phyloP scores from a whole-genome alignment of 1,284 basidiomycete species.

The Trametes polyzona region DNA sequence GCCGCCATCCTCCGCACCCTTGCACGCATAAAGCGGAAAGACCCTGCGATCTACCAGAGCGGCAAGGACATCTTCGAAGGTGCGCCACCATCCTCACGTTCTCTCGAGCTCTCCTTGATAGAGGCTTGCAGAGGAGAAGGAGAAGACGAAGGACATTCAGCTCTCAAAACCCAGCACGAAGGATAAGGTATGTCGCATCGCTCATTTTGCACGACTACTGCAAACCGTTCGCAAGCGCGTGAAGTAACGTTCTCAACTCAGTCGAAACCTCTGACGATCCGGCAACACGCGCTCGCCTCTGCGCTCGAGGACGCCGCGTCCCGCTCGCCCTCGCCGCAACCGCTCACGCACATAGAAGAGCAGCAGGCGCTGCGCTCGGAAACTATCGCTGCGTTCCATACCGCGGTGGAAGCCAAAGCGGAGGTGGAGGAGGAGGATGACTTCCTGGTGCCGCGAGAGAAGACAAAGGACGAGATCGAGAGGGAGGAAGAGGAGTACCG shows the following conservation, averaged over 20 bases:
- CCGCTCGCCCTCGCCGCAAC: constrained; percentile 57
- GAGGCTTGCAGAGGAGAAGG: constrained; percentile 61
- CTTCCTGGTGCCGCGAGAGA: constrained; percentile 75
- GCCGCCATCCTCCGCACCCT: constrained; percentile 94
- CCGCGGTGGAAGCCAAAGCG: constrained; percentile 45
- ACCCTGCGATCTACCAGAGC: constrained; percentile 83
- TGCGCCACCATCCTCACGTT: constrained; percentile 36
- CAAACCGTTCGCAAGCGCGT: constrained; percentile 8
- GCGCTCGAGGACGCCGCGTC: constrained; percentile 46
- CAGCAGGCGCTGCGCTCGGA: constrained; percentile 79
- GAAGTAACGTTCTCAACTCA: constrained; percentile 23
- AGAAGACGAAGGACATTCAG: constrained; percentile 43
- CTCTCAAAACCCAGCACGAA: constrained; percentile 38
- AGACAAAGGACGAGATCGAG: constrained; percentile 77
- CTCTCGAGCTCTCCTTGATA: neutral
- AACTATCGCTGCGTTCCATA: constrained; percentile 82
- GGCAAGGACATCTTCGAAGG: constrained; percentile 78
- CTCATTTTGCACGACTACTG: constrained; percentile 4
- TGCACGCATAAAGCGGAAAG: constrained; percentile 82
- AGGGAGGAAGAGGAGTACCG: constrained; percentile 82
- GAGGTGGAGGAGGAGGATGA: constrained; percentile 55
- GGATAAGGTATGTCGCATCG: constrained; percentile 51
- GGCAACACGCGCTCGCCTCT: constrained; percentile 61
- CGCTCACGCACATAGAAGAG: constrained; percentile 80
- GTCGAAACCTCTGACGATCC: constrained; percentile 66